Conservation (phyloP, 2,329 filamentous ascomycete species). For the Stenocarpella maydis region DNA sequence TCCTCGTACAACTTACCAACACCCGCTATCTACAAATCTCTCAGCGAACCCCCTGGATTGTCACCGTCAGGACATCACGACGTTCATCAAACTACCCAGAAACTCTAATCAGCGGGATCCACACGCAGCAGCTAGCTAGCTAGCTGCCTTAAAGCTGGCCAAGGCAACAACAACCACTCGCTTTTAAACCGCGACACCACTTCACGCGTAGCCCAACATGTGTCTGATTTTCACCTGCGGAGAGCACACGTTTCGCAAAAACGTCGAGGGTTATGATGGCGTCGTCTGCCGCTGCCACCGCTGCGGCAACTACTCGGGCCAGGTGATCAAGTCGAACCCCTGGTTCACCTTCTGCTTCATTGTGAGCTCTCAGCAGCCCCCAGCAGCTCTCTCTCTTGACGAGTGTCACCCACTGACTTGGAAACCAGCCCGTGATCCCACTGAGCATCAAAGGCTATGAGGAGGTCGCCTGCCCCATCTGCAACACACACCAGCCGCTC, state of each 20-base stretch:
- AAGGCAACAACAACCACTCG: no score
- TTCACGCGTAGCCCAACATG: conserved; percentile 49
- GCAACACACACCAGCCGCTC: conserved; percentile 76
- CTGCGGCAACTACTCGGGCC: conserved; percentile 70
- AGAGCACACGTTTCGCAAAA: conserved; percentile 67
- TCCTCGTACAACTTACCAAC: not conserved
- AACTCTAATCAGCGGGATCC: not conserved
- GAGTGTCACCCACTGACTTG: conserved; percentile 7
- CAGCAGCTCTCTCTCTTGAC: not conserved
- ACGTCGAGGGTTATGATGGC: conserved; percentile 68
- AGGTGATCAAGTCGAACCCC: conserved; percentile 69
- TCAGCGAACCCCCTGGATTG: no score
- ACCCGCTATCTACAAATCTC: not conserved
- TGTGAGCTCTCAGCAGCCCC: conserved; percentile 50
- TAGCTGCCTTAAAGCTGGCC: not conserved
- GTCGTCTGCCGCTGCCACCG: conserved; percentile 70
- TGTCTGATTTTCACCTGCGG: conserved; percentile 70
- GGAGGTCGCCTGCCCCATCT: conserved; percentile 78
- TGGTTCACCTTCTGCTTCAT: conserved; percentile 86
- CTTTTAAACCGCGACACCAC: not conserved
- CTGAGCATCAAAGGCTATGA: conserved; percentile 73
- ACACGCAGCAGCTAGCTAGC: not conserved
- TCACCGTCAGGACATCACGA: no score
- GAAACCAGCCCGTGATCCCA: conserved; percentile 70
- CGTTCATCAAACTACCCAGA: not conserved